Evolutionary conservation across 352 stramenopile species (phyloP), one percentile per base, ranked within the genome.

Genomic region (Globisporangium alternatum): DNA sequence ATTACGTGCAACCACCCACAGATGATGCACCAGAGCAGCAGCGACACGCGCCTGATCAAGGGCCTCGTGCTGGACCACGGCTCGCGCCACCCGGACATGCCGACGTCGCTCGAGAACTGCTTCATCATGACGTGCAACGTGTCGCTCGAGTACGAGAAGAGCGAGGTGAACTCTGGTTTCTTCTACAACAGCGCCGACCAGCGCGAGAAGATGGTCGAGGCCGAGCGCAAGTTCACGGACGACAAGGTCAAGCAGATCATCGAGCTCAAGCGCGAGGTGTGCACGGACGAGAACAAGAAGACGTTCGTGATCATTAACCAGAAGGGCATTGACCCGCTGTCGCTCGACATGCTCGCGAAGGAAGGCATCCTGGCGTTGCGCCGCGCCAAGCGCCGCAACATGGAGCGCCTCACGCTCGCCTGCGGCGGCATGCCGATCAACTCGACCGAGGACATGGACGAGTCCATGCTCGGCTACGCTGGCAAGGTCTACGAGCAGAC

Each of bases 111-210:
- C 4, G 89, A 98, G 56, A 99, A 99, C 81, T 96, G 86, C 72
- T 97, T 97, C 74, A 98, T 99, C 68, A 98, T 99, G 88, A 99
- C 97, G 48, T 98, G 96, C 79, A 99, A 99, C 77, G 96, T 99
- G 31, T 99, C 93, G 43, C 93, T 99, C 72, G 98, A 99, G 86
- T 99, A 99, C 77, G 98, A 99, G 86, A 99, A 99, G 92, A 99
- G 82, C 62, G 98, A 99, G 78, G 95, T 99, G 39, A 98, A 98
- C 77, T 95, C 86, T 35, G 95, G 96, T 31, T 99, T 99, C 75
- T 98, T 99, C 67, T 99, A 99, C 81, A 98, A 87, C 67, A 98
- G 77, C 65, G 97, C 98, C n/a, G 93, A 99, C 53, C 95, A 99
- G 84, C 88, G 98, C 61, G 98, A 99, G 82, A 98, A 98, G 83